These are phyloP conservation scores for Heterococcus sp. DNA, from an alignment of 108 stramenopile species.

Conservation along the genomic window DNA sequence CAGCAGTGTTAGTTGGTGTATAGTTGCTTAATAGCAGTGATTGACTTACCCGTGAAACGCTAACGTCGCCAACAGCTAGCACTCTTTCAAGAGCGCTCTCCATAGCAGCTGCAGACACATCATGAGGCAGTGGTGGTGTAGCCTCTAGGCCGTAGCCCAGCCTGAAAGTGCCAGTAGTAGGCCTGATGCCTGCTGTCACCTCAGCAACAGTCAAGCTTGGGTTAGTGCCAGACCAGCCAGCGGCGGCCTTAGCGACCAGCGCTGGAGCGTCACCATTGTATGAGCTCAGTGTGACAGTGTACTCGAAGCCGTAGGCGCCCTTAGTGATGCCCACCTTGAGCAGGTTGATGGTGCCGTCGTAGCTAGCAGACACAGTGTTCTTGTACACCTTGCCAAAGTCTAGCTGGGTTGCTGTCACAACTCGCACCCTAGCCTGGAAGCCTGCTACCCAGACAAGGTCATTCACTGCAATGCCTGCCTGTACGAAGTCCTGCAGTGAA, in stretches of 20 bases:
- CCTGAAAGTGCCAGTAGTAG: conserved; percentile 69
- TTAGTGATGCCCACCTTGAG: conserved; percentile 57
- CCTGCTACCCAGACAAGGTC: conserved; percentile 52
- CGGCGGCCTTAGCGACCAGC: conserved; percentile 60
- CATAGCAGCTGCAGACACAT: conserved; percentile 62
- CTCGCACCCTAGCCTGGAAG: conserved; percentile 35
- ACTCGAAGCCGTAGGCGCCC: conserved; percentile 76
- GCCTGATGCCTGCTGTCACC: conserved; percentile 62
- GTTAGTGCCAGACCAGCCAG: conserved; percentile 74
- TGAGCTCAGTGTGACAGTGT: conserved; percentile 67
- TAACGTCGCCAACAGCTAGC: conserved; percentile 62
- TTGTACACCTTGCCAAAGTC: conserved; percentile 36
- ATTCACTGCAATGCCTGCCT: conserved; percentile 2
- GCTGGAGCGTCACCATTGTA: conserved; percentile 68
- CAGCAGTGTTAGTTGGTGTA: no score
- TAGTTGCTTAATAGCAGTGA: no score
- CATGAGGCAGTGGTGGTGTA: conserved; percentile 63
- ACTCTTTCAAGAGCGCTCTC: conserved; percentile 68
- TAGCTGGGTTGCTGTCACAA: conserved; percentile 43
- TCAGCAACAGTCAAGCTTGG: conserved; percentile 58
- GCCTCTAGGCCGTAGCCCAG: conserved; percentile 62
- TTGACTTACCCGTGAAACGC: conserved; percentile 54
- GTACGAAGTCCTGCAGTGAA: not conserved
- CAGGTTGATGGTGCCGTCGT: conserved; percentile 9
- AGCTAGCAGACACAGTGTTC: conserved; percentile 1